phyloP scores from a whole-genome alignment of 176 grass and related monocot species.

The Puya raimondii region DNA sequence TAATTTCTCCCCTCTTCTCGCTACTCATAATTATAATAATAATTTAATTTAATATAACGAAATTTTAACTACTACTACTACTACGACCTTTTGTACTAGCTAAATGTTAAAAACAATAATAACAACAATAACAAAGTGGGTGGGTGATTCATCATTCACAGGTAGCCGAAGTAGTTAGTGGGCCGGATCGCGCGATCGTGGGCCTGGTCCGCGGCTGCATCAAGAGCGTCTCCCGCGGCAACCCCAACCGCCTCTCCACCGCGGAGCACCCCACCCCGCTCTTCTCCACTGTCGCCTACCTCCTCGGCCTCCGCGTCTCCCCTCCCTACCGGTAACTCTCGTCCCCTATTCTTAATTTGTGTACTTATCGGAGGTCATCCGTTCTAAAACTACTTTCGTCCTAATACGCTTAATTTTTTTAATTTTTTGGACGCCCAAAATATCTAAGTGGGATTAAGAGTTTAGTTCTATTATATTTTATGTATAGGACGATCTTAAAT shows the following conservation, averaged over 20 bases:
- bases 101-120: background rate
- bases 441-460: too few species aligned
- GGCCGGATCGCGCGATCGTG: conserved; percentile 40
- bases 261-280: conserved; percentile 16
- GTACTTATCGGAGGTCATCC: too few species aligned
- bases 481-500: too few species aligned
- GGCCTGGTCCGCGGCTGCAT: conserved; percentile 78
- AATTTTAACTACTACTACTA: background rate
- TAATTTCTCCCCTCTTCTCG: too few species aligned
- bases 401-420: too few species aligned
- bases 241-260: background rate
- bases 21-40: too few species aligned
- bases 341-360: too few species aligned
- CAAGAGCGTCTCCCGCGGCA: conserved; percentile 61
- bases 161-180: conserved; percentile 39
- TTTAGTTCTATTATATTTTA: too few species aligned
- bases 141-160: background rate
- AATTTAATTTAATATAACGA: background rate
- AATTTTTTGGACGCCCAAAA: too few species aligned
- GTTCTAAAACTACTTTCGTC: too few species aligned
- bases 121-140: too few species aligned
- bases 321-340: conserved; percentile 38
- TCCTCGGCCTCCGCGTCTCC: conserved; percentile 69
- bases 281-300: conserved; percentile 55
- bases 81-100: too few species aligned